Evolutionary conservation across 2,329 filamentous ascomycete genomes (phyloP).

Genomic region (Byssothecium circinans): DNA sequence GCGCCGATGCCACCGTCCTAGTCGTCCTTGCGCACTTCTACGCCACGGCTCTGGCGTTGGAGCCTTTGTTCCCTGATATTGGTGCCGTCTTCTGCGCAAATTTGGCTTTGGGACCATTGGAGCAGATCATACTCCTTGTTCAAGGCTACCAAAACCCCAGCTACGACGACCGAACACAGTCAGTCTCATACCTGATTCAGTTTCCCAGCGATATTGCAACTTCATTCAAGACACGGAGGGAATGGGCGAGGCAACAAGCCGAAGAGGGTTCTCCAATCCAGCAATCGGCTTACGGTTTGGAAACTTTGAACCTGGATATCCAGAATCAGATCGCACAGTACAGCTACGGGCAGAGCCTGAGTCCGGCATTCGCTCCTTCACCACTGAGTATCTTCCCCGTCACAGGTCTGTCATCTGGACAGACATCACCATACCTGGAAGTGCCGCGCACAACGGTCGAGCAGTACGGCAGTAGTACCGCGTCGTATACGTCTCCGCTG

Average conservation of each 20-base stretch:
- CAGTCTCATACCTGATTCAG: slow-evolving; percentile 50
- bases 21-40: slow-evolving; percentile 90
- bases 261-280: slow-evolving; percentile 37
- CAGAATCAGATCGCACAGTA: slow-evolving; percentile 46
- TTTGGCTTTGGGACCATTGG: slow-evolving; percentile 76
- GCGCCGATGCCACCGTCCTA: slow-evolving; percentile 74
- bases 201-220: slow-evolving; percentile 49
- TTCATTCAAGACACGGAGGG: slow-evolving; percentile 45
- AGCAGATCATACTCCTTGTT: slow-evolving; percentile 80
- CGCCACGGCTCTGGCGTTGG: slow-evolving; percentile 81
- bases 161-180: slow-evolving; percentile 46
- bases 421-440: slow-evolving; percentile 49
- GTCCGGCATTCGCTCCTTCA: slow-evolving; percentile 54
- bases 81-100: slow-evolving; percentile 75
- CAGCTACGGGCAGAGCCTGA: slow-evolving; percentile 48
- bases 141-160: slow-evolving; percentile 49
- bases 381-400: slow-evolving; percentile 45
- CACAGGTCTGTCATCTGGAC: slow-evolving; percentile 34
- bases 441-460: slow-evolving; percentile 46
- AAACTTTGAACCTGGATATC: slow-evolving; percentile 45
- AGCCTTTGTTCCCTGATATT: slow-evolving; percentile 88
- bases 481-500: slow-evolving; percentile 39
- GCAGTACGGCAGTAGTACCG: slow-evolving; percentile 28
- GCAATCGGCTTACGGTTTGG: slow-evolving; percentile 41
- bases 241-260: slow-evolving; percentile 44